Evolutionary conservation across 805 yeast genomes (phyloP).

Genomic region (Ogataea allantospora): DNA sequence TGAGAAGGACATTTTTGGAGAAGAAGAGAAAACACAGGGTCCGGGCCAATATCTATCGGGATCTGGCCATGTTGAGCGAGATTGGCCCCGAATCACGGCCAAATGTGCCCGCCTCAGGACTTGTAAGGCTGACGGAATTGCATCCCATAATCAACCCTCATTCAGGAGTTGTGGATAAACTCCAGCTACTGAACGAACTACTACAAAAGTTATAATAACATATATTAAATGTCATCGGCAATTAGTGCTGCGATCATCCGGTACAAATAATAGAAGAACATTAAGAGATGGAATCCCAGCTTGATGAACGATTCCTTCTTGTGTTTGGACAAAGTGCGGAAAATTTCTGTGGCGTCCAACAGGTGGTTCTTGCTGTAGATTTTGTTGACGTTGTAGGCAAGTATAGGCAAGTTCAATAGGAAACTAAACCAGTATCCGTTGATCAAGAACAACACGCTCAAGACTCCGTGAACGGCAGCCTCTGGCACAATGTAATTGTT

Average conservation of each 20-base stretch:
- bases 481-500: slow-evolving; percentile 90
- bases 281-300: slow-evolving; percentile 82
- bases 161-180: slow-evolving; percentile 27
- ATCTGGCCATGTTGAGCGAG: not conserved
- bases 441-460: slow-evolving; percentile 68
- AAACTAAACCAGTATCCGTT: slow-evolving; percentile 93
- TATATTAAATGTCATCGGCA: slow-evolving; percentile 49
- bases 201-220: slow-evolving; percentile 18
- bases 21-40: slow-evolving; percentile 16
- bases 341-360: slow-evolving; percentile 96
- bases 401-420: slow-evolving; percentile 75
- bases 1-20: slow-evolving; percentile 18
- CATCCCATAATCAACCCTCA: slow-evolving; percentile 24
- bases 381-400: slow-evolving; percentile 81
- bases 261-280: slow-evolving; percentile 95
- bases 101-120: not conserved
- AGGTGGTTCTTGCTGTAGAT: slow-evolving; percentile 76
- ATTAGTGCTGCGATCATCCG: slow-evolving; percentile 94
- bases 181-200: slow-evolving; percentile 29
- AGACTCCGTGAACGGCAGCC: slow-evolving; percentile 74
- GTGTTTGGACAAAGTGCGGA: slow-evolving; percentile 88
- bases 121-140: slow-evolving; percentile 16
- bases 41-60: slow-evolving; percentile 13
- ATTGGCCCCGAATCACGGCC: not conserved
- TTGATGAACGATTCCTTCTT: slow-evolving; percentile 90